Evolutionary conservation across 2,329 filamentous ascomycete species (phyloP).

Genomic region (Leptographium radiaticola): DNA sequence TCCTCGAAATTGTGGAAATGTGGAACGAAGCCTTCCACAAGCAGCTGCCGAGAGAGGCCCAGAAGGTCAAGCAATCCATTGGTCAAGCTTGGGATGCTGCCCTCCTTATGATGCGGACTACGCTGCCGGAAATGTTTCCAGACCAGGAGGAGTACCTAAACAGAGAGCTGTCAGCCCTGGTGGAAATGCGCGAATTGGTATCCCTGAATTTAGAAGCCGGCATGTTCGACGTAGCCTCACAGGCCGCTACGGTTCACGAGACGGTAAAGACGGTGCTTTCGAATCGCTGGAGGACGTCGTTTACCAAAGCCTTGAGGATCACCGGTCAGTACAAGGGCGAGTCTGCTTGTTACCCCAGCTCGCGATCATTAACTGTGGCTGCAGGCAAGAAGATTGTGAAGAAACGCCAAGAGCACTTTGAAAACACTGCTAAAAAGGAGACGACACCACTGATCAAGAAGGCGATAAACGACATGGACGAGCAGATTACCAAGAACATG

Average conservation of each 20-base stretch:
- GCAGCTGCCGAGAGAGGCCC: neutral
- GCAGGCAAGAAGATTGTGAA: neutral
- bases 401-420: neutral
- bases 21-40: slow-evolving; percentile 4
- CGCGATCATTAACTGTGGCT: neutral
- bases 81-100: neutral
- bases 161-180: neutral
- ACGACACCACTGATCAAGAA: neutral
- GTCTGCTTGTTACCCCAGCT: neutral
- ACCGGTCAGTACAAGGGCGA: neutral
- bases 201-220: neutral
- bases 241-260: neutral
- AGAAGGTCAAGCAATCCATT: neutral
- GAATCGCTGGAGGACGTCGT: neutral
- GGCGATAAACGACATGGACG: neutral
- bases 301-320: neutral
- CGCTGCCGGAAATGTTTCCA: neutral
- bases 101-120: neutral
- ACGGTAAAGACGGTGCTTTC: neutral
- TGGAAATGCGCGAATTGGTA: slow-evolving; percentile 1
- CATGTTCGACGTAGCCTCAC: neutral
- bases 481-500: neutral
- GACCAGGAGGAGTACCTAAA: neutral
- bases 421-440: neutral
- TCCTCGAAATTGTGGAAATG: neutral